A percentile compares a stretch with the other conserved stretches of the same genome.
Evolutionary conservation across 331 rosid species (phyloP).

Genomic region (Rosa hybrid): DNA sequence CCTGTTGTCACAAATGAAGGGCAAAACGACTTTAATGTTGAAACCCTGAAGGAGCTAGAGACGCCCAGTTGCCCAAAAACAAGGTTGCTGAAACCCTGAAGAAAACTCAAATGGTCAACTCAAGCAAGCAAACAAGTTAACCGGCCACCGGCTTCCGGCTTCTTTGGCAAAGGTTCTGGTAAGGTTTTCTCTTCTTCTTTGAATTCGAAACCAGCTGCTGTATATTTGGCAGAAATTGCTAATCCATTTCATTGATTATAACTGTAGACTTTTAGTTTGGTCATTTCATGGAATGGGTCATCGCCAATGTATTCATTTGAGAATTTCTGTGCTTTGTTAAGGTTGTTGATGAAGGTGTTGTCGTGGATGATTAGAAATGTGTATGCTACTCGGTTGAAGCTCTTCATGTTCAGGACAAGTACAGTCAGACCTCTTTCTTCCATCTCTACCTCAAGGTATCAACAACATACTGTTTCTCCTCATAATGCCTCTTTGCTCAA

Average conservation of each 20-base stretch:
- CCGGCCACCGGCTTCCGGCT: too few relatives aligned
- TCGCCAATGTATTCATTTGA: too few relatives aligned
- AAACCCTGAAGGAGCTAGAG: too few relatives aligned
- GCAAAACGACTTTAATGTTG: background rate
- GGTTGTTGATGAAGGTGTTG: constrained; percentile 36
- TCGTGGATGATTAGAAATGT: constrained; percentile 5
- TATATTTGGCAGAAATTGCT: background rate
- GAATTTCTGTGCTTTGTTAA: background rate
- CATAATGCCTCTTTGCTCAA: background rate
- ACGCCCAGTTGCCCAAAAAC: background rate
- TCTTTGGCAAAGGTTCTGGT: too few relatives aligned
- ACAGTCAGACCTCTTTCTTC: constrained; percentile 19
- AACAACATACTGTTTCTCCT: constrained; percentile 8
- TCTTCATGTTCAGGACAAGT: constrained; percentile 2
- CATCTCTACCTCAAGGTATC: constrained; percentile 5
- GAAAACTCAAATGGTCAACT: background rate
- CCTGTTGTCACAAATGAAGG: background rate
- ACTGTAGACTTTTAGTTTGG: background rate
- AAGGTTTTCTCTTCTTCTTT: background rate
- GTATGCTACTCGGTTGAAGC: constrained; percentile 4
- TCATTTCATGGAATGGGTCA: background rate
- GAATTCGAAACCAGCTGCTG: background rate
- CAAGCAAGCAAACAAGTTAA: too few relatives aligned
- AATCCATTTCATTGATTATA: background rate
- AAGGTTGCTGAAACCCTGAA: background rate